Base-by-base conservation (phyloP, 2,329 filamentous ascomycete species). In the Ophiosphaerella narmari region DNA sequence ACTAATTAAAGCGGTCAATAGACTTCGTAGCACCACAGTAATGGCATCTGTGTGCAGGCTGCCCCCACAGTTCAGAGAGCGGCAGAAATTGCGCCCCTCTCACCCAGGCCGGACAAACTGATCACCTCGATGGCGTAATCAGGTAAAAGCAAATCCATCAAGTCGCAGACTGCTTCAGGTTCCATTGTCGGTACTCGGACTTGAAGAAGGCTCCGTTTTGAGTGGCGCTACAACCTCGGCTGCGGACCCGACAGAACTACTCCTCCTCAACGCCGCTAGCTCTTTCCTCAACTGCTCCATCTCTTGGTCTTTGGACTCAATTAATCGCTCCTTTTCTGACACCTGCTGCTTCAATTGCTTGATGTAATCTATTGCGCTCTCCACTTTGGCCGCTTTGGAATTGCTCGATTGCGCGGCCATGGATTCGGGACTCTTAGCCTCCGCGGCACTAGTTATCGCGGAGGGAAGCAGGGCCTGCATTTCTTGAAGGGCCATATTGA, bases 371-470 rank as follows among this genome's bases (percentile, higher is more conserved):
- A 97, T 97, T 1, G 94, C 94, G 75, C 90, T 87, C 74, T 99
- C 94, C n/a, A 99, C 94, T 1, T 95, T 97, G 61, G 90, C 96
- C 1, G 94, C 94, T 73, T 97, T 99, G 75, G 91, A 97, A 65
- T 68, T 71, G 49, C 67, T 68, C 16, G 65, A 62, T 38, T 74
- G 73, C n/a, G 65, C 62, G 3, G 70, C 71, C 24, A 52, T 52
- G 8, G 68, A 72, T 63, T 68, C 73, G 6, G 68, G 70, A 26
- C 78, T 74, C 41, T 72, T 68, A 9, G 63, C 62, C 13, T 69
- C 67, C 21, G 57, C 61, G 3, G 57, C 61, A 7, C 48, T 45
- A 14, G 68, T 75, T 38, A 75, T 74, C 59, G 72, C 77, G 0
- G 78, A 72, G 0, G 94, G 93, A n/a, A 99, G 78, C 2, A 99